Base-by-base conservation (phyloP, 2,329 filamentous ascomycete species). In the Xylaria digitata region DNA sequence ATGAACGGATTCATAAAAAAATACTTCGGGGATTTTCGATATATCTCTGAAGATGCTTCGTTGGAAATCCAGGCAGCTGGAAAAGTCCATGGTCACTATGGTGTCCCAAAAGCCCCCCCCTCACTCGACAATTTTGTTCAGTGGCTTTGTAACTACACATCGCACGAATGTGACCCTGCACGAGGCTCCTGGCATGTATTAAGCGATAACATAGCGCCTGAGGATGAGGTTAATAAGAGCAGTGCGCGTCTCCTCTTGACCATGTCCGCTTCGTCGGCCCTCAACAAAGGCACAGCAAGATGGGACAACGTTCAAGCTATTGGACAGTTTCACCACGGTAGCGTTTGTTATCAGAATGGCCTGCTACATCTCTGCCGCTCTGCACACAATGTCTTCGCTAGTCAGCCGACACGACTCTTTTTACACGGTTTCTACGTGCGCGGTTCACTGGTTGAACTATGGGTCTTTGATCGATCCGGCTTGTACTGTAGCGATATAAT, bases 401-500 rank as follows among this genome's bases (percentile, higher is more conserved):
- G 61, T 61, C 76, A 80, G 65, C 74, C 76, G 19, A 75, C 74
- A 11, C 76, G 76, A n/a, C 72, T 75, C 53, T 80, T 80, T 67
- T 65, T 81, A 46, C 77, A 79, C 67, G 78, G 76, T 61, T 79
- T 80, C 59, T 76, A 76, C 63, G 73, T 80, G 53, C 73, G 74
- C 48, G 75, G 74, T 21, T 74, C 75, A 30, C 49, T 73, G 15
- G 67, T 79, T 2, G 77, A 80, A 64, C 63, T 78, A 46, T 80
- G 76, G 77, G 72, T 78, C 46, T 80, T 81, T 71, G 78, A 80
- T 71, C 73, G 79, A 65, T 78, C 77, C 58, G 78, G 79, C 34
- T 55, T 76, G 53, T 80, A 79, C 63, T 75, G 73, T 42, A 75
- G 75, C 65, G 70, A 77, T 6, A 7, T 70, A 52, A 74, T 80